Percentiles rank a stretch among this genome's conserved stretches.
phyloP scores from a whole-genome alignment of 805 yeast species.

The Saturnispora saitoi region DNA sequence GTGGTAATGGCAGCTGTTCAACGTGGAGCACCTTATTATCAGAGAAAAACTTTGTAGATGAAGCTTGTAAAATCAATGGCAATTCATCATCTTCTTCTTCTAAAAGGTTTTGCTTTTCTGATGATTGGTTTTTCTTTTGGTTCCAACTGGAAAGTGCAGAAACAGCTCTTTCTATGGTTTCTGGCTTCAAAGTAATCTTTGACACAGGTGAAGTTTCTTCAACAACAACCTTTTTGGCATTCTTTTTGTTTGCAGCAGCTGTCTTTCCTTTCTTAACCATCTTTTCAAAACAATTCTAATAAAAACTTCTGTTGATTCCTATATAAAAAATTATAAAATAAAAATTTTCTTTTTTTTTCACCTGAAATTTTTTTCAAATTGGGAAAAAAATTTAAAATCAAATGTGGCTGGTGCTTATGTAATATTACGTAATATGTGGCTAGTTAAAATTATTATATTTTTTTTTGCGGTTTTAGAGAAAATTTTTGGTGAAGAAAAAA shows the following conservation, averaged over 20 bases:
- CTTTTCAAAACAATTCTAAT: neutral
- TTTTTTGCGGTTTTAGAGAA: neutral
- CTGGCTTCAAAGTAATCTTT: conserved; percentile 15
- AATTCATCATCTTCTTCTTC: conserved; percentile 51
- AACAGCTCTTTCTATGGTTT: conserved; percentile 41
- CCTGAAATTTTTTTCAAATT: neutral
- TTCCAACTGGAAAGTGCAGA: conserved; percentile 58
- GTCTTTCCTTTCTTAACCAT: conserved; percentile 10
- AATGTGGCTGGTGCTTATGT: neutral
- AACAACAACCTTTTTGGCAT: neutral
- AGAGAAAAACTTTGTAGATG: conserved; percentile 56
- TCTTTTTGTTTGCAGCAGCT: neutral
- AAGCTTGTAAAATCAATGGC: conserved; percentile 50
- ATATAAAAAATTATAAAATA: neutral
- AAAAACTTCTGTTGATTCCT: neutral
- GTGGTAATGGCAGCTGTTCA: conserved; percentile 36
- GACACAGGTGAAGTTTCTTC: conserved; percentile 15
- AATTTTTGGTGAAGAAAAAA: neutral
- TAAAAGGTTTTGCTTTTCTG: conserved; percentile 37
- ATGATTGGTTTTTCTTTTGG: conserved; percentile 24
- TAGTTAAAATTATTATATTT: neutral
- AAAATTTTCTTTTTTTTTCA: conserved; percentile 3
- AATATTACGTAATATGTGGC: neutral
- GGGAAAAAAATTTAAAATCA: neutral
- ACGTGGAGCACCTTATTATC: conserved; percentile 53